phyloP scores from a whole-genome alignment of 306 rosid species.

The Oemleria cerasiformis region DNA sequence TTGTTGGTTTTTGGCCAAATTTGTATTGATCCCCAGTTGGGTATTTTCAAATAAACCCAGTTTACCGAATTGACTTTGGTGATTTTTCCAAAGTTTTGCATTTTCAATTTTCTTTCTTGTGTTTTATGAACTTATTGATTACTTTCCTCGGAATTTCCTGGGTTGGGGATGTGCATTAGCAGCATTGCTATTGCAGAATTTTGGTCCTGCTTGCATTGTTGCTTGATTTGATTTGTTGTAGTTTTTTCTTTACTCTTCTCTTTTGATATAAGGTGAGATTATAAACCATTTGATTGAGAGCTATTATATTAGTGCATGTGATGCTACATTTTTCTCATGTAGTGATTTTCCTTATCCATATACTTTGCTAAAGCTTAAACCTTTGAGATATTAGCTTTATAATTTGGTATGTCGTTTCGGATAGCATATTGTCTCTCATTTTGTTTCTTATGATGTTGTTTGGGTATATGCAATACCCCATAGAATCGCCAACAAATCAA shows the following conservation, averaged over 20 bases:
- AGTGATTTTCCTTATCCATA: neutral
- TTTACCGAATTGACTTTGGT: neutral
- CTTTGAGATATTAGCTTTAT: neutral
- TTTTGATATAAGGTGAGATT: neutral
- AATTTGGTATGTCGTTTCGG: neutral
- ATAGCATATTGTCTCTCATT: neutral
- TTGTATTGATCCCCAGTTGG: conserved; percentile 8
- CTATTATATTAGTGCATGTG: neutral
- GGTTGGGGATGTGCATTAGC: neutral
- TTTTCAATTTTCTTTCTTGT: neutral
- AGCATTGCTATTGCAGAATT: neutral
- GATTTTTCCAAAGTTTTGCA: neutral
- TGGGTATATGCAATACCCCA: neutral
- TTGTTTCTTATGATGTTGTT: neutral
- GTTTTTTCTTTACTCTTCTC: neutral
- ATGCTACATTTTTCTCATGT: neutral
- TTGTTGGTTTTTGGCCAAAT: neutral
- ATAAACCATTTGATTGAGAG: neutral
- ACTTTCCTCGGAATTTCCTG: neutral
- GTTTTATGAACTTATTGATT: neutral
- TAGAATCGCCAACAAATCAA: neutral
- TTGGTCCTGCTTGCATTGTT: conserved; percentile 1
- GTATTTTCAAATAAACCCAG: neutral
- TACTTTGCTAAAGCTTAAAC: neutral
- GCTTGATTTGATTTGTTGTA: neutral